Conservation (phyloP, 345 rosid genomes). For the Cardiospermum halicacabum region DNA sequence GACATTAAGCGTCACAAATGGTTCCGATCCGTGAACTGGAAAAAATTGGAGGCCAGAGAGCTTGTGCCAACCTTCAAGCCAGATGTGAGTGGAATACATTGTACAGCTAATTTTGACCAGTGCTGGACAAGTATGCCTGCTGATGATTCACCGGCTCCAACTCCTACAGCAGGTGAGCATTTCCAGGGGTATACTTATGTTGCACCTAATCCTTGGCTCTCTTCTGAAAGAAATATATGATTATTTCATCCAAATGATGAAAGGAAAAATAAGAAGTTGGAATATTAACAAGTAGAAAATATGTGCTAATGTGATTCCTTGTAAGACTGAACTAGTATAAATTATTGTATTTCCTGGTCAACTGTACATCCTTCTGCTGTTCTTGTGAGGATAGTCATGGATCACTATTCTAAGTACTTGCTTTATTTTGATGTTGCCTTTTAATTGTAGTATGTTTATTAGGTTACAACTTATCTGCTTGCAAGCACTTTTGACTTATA, state of each 20-base stretch:
- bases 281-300: slow-evolving; percentile 1
- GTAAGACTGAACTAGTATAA: slow-evolving; percentile 1
- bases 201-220: slow-evolving; percentile 74
- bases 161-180: slow-evolving; percentile 64
- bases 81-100: slow-evolving; percentile 63
- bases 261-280: neutral
- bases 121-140: slow-evolving; percentile 77
- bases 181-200: slow-evolving; percentile 62
- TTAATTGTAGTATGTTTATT: neutral
- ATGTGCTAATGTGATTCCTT: slow-evolving; percentile 1
- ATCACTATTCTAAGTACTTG: slow-evolving; percentile 2
- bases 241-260: neutral
- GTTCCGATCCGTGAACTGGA: slow-evolving; percentile 66
- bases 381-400: neutral
- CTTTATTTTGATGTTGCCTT: neutral
- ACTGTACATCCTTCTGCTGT: neutral
- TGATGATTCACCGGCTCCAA: slow-evolving; percentile 67
- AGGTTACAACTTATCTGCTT: neutral
- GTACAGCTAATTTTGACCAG: slow-evolving; percentile 58
- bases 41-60: slow-evolving; percentile 59
- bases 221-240: slow-evolving; percentile 27
- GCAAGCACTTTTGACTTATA: neutral
- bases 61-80: slow-evolving; percentile 60
- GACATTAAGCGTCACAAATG: slow-evolving; percentile 61
- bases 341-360: neutral